Percentiles rank a stretch among this genome's conserved stretches.
Evolutionary conservation across 1,284 basidiomycete species (phyloP).

Genomic region (Puccinia brachypodii): DNA sequence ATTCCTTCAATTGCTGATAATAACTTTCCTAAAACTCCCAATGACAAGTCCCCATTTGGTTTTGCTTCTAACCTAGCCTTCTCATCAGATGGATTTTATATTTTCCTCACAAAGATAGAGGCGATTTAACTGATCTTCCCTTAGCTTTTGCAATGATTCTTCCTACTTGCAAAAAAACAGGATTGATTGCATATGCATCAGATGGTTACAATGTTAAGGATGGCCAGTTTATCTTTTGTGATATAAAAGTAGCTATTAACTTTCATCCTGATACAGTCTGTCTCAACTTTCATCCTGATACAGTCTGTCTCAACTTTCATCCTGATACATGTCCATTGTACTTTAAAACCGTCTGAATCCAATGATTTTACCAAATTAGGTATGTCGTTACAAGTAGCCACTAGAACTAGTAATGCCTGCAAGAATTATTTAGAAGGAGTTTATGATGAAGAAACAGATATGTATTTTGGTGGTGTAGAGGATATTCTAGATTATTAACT

Average conservation of each 20-base stretch:
- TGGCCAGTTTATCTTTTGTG: constrained; percentile 8
- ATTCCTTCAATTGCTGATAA: background rate
- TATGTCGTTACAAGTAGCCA: background rate
- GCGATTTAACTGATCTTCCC: constrained; percentile 1
- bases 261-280: background rate
- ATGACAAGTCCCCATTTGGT: constrained; percentile 2
- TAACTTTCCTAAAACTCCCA: background rate
- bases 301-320: too few species aligned
- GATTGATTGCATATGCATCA: background rate
- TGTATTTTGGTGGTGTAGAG: background rate
- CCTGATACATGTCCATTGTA: background rate
- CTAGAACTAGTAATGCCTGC: background rate
- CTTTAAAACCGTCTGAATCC: background rate
- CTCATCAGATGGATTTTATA: constrained; percentile 9
- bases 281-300: background rate
- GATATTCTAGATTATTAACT: background rate
- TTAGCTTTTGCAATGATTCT: background rate
- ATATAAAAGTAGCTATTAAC: background rate
- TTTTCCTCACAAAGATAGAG: background rate
- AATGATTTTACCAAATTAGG: background rate
- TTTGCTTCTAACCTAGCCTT: background rate
- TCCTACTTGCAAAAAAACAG: constrained; percentile 7
- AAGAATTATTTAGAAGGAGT: background rate
- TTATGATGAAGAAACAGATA: background rate
- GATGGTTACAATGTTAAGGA: constrained; percentile 7